Base-by-base conservation (phyloP, 73 alveolate genomes). In the Symbiodinium pilosum region DNA sequence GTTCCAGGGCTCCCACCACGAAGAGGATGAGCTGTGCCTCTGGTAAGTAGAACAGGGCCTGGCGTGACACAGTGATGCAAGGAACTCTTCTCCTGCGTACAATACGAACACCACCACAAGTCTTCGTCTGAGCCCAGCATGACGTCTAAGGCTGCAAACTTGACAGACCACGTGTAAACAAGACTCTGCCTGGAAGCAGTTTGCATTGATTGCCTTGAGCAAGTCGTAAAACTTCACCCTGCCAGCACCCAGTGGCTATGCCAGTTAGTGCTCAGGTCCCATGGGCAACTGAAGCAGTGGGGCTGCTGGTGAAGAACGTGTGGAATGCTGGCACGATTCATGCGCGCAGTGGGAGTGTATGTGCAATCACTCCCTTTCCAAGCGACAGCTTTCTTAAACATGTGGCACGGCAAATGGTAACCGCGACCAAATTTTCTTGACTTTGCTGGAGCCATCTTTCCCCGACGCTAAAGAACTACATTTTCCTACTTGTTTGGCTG, bases 171-270 rank as follows among this genome's bases (percentile, higher is more conserved):
- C 75, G n/a, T 54, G 24, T 24, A 54, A 54, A 54, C 14, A 14
- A 47, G 59, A 14, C 59, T 14, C 21, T 36, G 69, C 95, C 91
- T 92, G 98, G 64, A 92, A 92, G 92, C 98, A 92, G 36, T 92
- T 87, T 26, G 98, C 92, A 38, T 92, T 92, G 98, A 92, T 92
- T 30, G 98, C 98, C 92, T 92, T 71, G 81, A 84, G 99, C 98
- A 71, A 99, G 99, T 83, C 99, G 36, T 83, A 93, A 38, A 93
- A 47, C 88, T 93, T 84, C 88, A 91, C 96, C 87, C 87, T 52
- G 86, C 56, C 42, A 4, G 41, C 59, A 14, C 59, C 14, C 6
- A 47, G 21, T 47, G 14, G 59, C 59, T 47, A 6, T 9, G n/a
- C n/a, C n/a, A n/a, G n/a, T n/a, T n/a, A n/a, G n/a, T n/a, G n/a